Evolutionary conservation across 2,329 filamentous ascomycete genomes (phyloP), one percentile per base, ranked within the genome.

Genomic region (Alternaria hordeiaustralica): DNA sequence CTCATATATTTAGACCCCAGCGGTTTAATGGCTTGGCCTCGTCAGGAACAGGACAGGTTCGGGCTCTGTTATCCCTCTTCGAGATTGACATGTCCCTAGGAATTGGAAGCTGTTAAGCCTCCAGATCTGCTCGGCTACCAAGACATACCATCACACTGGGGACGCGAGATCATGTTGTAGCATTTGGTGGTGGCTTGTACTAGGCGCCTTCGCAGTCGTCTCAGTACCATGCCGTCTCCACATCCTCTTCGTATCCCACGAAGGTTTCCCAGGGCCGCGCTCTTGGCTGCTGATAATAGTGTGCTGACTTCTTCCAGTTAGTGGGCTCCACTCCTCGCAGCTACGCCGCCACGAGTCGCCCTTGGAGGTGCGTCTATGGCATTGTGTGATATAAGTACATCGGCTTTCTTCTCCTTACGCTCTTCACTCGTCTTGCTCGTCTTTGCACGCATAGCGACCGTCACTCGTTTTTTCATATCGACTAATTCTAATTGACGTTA

Each of bases 391-490:
- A 74, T 73, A 74, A 73, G 67, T 66, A 69, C 64, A 65, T 60
- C 23, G 45, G 47, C 18, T n/a, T 47, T 49, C 64, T 63, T 60
- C 25, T 43, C 13, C 25, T 21, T 49, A 13, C 12, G 26, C 15
- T 58, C 58, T 63, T 70, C 60, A 69, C 65, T 58, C 71, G 67
- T 68, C 67, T 69, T 73, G 67, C 64, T 64, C 63, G 69, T 74
- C 70, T 67, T 65, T 71, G 64, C 57, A 63, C 67, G 47, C 41
- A 66, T 68, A 62, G 60, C 71, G 70, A 66, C 66, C 55, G 71
- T 71, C 75, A 72, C 64, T 77, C 72, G 69, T 74, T 71, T 69
- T 43, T 54, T 56, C 21, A 3, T 28, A 49, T 59, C 49, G 47
- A 25, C 56, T 61, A 50, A 64, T 65, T 61, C 59, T 72, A 63